These are phyloP conservation scores for Lodderomyces beijingensis DNA, from an alignment of 1,139 yeast species.

Conservation along the genomic window DNA sequence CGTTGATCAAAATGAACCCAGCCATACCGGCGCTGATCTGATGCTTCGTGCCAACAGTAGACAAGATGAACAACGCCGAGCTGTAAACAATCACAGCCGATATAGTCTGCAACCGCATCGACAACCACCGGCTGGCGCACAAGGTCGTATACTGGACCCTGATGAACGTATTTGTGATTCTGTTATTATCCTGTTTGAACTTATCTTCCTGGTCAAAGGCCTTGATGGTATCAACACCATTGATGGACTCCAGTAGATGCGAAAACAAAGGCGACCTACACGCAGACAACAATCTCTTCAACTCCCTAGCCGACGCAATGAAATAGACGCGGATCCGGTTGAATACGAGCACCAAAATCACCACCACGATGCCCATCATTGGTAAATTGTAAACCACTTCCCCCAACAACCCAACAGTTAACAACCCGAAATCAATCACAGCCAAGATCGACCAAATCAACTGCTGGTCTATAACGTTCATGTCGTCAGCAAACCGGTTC, in stretches of 20 bases:
- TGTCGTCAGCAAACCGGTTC: constrained; percentile 36
- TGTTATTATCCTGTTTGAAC: constrained; percentile 20
- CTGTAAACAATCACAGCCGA: constrained; percentile 29
- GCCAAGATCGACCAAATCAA: constrained; percentile 27
- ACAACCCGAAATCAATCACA: constrained; percentile 19
- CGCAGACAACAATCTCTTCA: constrained; percentile 31
- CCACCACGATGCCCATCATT: constrained; percentile 26
- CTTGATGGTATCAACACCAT: constrained; percentile 33
- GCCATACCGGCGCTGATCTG: constrained; percentile 29
- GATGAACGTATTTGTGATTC: constrained; percentile 19
- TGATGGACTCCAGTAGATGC: constrained; percentile 35
- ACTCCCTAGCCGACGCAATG: constrained; percentile 36
- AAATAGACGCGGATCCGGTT: constrained; percentile 26
- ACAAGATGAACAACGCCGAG: constrained; percentile 24
- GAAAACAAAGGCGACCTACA: constrained; percentile 32
- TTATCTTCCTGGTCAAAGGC: constrained; percentile 30
- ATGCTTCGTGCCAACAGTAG: constrained; percentile 18
- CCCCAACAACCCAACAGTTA: constrained; percentile 21
- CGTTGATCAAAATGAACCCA: constrained; percentile 37
- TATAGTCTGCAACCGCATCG: constrained; percentile 34
- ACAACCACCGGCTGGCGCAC: constrained; percentile 33
- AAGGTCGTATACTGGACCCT: constrained; percentile 20
- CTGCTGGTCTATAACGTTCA: constrained; percentile 27
- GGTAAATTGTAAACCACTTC: constrained; percentile 33
- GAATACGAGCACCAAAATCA: constrained; percentile 20